These are phyloP conservation scores for Canna indica DNA, from an alignment of 176 grass and related monocot genomes.

Conservation along the genomic window DNA sequence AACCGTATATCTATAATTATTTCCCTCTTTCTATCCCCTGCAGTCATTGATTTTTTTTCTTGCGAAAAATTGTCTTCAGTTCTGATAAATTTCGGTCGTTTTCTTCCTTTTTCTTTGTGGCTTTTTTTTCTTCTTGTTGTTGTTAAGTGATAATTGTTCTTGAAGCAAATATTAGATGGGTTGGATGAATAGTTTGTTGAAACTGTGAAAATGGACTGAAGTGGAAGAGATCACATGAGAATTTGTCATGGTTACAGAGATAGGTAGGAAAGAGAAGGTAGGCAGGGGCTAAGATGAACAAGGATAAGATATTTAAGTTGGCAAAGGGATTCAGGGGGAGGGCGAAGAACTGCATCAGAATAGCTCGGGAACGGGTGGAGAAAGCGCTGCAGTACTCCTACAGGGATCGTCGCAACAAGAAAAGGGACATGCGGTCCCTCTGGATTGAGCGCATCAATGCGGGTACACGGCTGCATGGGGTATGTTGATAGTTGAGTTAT, in stretches of 20 bases:
- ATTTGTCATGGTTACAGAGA: neutral
- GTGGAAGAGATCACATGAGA: neutral
- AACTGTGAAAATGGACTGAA: neutral
- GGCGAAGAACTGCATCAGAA: slow-evolving; percentile 91
- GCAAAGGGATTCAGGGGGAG: slow-evolving; percentile 92
- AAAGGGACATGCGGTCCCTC: slow-evolving; percentile 91
- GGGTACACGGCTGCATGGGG: slow-evolving; percentile 67
- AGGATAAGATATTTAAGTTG: slow-evolving; percentile 88
- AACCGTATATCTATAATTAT: neutral
- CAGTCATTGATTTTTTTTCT: too few relatives aligned
- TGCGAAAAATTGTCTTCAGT: neutral
- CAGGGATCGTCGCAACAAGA: slow-evolving; percentile 88
- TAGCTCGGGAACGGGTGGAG: slow-evolving; percentile 90
- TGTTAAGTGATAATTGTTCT: neutral
- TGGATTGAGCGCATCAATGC: slow-evolving; percentile 97
- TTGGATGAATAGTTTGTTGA: neutral
- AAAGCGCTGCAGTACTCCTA: slow-evolving; percentile 93
- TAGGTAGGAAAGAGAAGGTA: neutral
- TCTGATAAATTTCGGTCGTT: neutral
- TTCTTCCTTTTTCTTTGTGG: neutral
- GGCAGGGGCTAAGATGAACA: slow-evolving; percentile 45
- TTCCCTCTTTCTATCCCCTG: neutral
- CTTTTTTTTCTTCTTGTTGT: neutral
- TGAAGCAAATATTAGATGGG: neutral
- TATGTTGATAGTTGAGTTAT: slow-evolving; percentile 15